Conservation (phyloP, 2,329 filamentous ascomycete species). For the Madurella fahalii region DNA sequence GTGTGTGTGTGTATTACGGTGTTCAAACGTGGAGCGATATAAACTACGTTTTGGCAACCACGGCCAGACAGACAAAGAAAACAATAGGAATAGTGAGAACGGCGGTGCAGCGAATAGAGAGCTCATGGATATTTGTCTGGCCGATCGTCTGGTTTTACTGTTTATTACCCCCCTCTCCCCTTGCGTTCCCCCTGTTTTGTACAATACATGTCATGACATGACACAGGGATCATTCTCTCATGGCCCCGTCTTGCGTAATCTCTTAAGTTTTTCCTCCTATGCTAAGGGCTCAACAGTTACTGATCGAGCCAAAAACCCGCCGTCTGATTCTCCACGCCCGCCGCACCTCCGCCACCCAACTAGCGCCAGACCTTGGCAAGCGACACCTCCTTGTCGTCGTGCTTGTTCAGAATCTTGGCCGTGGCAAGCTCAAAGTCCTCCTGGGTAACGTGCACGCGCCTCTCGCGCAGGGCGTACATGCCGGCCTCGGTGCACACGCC, state of each 20-base stretch:
- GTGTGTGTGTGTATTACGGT: too few species aligned
- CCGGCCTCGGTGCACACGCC: constrained; percentile 98
- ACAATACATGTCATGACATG: constrained; percentile 1
- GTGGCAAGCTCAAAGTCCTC: constrained; percentile 98
- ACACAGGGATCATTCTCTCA: background rate
- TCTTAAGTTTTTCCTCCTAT: background rate
- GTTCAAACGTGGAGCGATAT: too few species aligned
- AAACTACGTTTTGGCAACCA: too few species aligned
- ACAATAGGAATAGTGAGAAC: too few species aligned
- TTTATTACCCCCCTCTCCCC: background rate
- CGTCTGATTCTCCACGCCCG: background rate
- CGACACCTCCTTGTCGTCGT: constrained; percentile 95
- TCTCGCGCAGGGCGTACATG: constrained; percentile 94
- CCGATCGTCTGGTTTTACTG: background rate
- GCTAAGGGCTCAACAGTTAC: background rate
- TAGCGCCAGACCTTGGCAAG: constrained; percentile 70
- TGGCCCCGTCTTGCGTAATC: too few species aligned
- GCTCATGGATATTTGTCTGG: too few species aligned
- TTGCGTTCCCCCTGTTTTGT: background rate
- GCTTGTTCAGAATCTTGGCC: constrained; percentile 99
- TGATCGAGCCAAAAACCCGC: background rate
- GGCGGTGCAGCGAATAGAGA: too few species aligned
- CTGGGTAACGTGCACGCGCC: constrained; percentile 95
- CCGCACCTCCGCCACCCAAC: background rate
- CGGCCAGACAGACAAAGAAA: too few species aligned